Evolutionary conservation across 306 rosid species (phyloP).

Genomic region (Begonia fuchsioides): DNA sequence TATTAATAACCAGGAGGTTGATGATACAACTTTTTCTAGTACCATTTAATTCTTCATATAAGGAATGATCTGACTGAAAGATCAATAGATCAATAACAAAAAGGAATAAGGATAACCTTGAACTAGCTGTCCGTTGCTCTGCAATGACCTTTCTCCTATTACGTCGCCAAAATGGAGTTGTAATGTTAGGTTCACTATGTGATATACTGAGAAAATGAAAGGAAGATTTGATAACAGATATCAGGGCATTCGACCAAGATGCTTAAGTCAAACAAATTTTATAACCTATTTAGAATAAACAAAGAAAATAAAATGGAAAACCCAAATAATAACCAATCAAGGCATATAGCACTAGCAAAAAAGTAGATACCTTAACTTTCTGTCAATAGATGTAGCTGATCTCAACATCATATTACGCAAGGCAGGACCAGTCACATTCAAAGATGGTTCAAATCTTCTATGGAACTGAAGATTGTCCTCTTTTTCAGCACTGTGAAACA

Average conservation of each 20-base stretch:
- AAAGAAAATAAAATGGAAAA: constrained; percentile 7
- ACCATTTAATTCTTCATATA: too few species aligned
- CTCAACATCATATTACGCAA: constrained; percentile 70
- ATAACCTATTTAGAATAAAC: constrained; percentile 5
- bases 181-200: constrained; percentile 97
- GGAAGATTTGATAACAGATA: constrained; percentile 30
- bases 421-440: constrained; percentile 55
- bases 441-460: constrained; percentile 41
- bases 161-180: constrained; percentile 91
- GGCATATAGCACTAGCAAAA: background rate
- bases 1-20: too few species aligned
- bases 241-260: constrained; percentile 18
- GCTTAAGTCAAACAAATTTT: constrained; percentile 15
- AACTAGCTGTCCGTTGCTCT: constrained; percentile 98
- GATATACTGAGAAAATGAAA: constrained; percentile 70
- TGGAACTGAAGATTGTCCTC: constrained; percentile 68
- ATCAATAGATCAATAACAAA: constrained; percentile 6
- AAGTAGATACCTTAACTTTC: constrained; percentile 53
- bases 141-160: constrained; percentile 92
- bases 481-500: constrained; percentile 50
- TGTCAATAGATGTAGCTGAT: constrained; percentile 40
- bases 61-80: too few species aligned
- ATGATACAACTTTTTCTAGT: too few species aligned
- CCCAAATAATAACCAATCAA: background rate
- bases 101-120: constrained; percentile 57